A percentile compares a stretch with the other conserved stretches of the same genome.
Evolutionary conservation across 352 stramenopile genomes (phyloP).

Genomic region (Phytopythium helicoides): DNA sequence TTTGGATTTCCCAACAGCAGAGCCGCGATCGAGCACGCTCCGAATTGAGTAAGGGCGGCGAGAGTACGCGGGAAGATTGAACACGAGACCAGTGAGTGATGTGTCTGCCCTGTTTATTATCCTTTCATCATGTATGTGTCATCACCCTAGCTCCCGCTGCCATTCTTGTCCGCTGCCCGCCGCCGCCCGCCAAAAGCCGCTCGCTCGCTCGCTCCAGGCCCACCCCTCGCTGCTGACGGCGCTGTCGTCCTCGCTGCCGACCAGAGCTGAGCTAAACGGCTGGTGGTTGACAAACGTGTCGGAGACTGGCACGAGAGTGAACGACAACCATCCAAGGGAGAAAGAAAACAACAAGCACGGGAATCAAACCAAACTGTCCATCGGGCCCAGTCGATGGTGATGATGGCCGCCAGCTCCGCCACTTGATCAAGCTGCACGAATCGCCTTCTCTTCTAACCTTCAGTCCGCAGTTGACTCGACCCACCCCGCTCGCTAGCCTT

Average conservation of each 20-base stretch:
- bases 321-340: conserved; percentile 3
- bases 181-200: conserved; percentile 4
- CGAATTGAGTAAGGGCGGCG: neutral
- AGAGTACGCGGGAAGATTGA: no score
- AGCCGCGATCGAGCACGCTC: conserved; percentile 14
- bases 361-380: conserved; percentile 3
- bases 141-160: neutral
- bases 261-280: neutral
- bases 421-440: no score
- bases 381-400: neutral
- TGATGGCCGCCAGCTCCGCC: no score
- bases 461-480: conserved; percentile 5
- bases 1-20: conserved; percentile 25
- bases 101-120: neutral
- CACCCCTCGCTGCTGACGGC: neutral
- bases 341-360: conserved; percentile 6
- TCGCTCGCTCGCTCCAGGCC: conserved; percentile 7
- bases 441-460: no score
- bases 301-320: conserved; percentile 5
- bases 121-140: neutral
- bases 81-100: conserved; percentile 14
- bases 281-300: neutral
- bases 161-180: neutral
- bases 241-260: neutral
- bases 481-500: conserved; percentile 6